Evolutionary conservation across 2,329 filamentous ascomycete genomes (phyloP), one percentile per base, ranked within the genome.

Genomic region (Xylaria hypoxylon): DNA sequence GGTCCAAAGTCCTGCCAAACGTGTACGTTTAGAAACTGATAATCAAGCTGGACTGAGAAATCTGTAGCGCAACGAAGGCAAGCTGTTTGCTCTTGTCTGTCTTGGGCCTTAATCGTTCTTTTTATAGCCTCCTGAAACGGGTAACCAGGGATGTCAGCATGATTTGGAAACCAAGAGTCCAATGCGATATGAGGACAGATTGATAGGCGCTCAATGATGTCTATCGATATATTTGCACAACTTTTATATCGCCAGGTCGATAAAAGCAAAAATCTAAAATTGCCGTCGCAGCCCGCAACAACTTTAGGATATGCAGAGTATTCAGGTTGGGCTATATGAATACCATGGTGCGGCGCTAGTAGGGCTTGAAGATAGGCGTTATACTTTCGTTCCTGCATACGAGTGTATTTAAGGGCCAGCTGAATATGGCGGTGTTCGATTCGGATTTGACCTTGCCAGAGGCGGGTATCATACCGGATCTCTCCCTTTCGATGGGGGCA

Each of bases 1-100:
- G 59, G 40, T 7, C 64, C 64, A 10, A 66, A 55, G 13, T 66
- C 53, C 33, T 66, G 53, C 64, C 59, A 66, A 42, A 55, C 59
- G 6, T 50, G 17, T 15, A 66, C 7, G 2, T 60, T 17, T 5
- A 65, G 38, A 26, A 28, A 17, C 44, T 19, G 22, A 42, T 42
- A 19, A 6, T 48, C 7, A 50, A 22, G n/a, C n/a, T 35, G 26
- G 19, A 57, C 53, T 19, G 40, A 53, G 33, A 55, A 62, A 17
- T 66, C 64, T 2, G 59, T 59, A 22, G 53, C 40, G 26, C 64
- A 66, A 26, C 24, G 31, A 28, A 5, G 1, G 17, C 59, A 66
- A 1, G 47, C 13, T 17, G 13, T 53, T 8, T 22, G 11, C 44
- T 58, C 50, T 4, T n/a, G 2, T 11, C 42, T 31, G 17, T 33